Evolutionary conservation across 345 rosid species (phyloP), one percentile per base, ranked within the genome.

Genomic region (Populus tremula): DNA sequence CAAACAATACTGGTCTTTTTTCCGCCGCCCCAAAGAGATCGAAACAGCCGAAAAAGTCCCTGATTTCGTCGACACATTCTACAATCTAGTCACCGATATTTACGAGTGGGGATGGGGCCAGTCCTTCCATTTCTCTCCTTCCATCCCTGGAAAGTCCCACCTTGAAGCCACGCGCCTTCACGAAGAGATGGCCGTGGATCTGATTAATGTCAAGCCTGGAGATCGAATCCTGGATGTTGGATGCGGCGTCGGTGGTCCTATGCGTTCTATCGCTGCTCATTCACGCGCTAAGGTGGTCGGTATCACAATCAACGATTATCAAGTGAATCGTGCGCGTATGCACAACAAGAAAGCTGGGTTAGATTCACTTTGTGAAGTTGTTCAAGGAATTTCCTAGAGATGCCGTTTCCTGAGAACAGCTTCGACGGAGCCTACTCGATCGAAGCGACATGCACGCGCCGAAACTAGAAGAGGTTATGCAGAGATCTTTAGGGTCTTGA

Each of bases 71-170:
- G 96, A 95, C 85, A 95, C 99, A 0, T 95, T 95, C 63, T 95
- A 95, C 90, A 93, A 95, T 81, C 81, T 93, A 49, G 96, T 95
- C 16, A 95, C 99, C 10, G 99, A 95, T 79, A 95, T 95, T 68
- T 95, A 95, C 86, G 99, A 95, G 88, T 95, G 99, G 99, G 99
- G 99, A 0, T 95, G 98, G 99, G 99, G 98, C 10, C 99, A 95
- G 75, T 95, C 98, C 71, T 95, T 95, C 85, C 99, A 95, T 76
- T 95, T 95, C 88, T 92, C 98, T 11, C 99, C 99, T 16, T 83
- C 90, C n/a, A 5, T 93, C 25, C 85, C 87, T 1, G 97, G 97
- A 14, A 89, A 88, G 67, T 95, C 99, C 47, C 85, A 95, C 88
- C 92, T 89, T 0, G 94, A 92, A 1, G 94, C 93, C 69, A 95